Conservation (phyloP, 2,329 filamentous ascomycete genomes). For the Paecilomyces fulvus region DNA sequence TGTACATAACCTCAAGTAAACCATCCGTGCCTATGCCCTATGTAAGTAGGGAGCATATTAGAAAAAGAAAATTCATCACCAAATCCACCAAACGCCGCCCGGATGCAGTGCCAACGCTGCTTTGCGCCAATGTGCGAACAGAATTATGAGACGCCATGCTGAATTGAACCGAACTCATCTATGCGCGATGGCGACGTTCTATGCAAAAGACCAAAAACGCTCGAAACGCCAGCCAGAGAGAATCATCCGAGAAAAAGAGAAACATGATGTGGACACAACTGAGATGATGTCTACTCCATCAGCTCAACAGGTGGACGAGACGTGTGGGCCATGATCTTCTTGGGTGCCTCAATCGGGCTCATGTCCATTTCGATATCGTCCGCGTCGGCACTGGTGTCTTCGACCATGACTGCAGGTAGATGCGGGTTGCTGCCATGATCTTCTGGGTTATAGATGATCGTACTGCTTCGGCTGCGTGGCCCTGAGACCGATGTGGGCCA, state of each 20-base stretch:
- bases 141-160: background rate
- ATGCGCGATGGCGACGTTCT: background rate
- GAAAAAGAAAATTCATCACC: background rate
- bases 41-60: background rate
- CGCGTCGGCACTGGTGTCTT: conserved; percentile 45
- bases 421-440: conserved; percentile 52
- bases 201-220: background rate
- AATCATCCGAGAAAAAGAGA: conserved; percentile 1
- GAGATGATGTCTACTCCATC: conserved; percentile 33
- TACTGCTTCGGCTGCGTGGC: conserved; percentile 45
- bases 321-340: conserved; percentile 43
- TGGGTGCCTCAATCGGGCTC: conserved; percentile 34
- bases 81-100: background rate
- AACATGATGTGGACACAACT: conserved; percentile 1
- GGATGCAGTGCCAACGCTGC: background rate
- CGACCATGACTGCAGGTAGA: conserved; percentile 55
- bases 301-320: conserved; percentile 48
- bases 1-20: background rate
- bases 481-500: conserved; percentile 22
- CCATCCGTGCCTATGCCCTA: background rate
- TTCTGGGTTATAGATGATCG: conserved; percentile 55
- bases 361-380: conserved; percentile 37
- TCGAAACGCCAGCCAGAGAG: background rate
- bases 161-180: background rate
- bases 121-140: background rate